A percentile compares a stretch with the other conserved stretches of the same genome.
phyloP scores from a whole-genome alignment of 371 early-diverging fungal genomes.

The Rhizopus stolonifer region DNA sequence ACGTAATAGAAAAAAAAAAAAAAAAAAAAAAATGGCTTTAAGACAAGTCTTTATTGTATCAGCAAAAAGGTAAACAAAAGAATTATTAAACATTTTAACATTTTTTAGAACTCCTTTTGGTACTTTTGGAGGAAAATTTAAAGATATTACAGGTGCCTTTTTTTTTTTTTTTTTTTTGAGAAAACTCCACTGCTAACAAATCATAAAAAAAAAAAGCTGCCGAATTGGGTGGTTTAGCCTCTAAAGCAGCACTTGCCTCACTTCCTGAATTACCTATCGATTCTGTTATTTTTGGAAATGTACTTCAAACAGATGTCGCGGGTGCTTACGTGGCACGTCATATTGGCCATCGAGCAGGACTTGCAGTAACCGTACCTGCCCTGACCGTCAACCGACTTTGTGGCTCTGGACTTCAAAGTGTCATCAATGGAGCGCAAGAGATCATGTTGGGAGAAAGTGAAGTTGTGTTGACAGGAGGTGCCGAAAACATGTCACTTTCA shows the following conservation, averaged over 20 bases:
- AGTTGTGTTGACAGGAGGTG: conserved; percentile 88
- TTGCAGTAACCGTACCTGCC: conserved; percentile 82
- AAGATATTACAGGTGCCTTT: conserved; percentile 68
- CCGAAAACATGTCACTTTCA: conserved; percentile 93
- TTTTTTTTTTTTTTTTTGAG: too few species aligned
- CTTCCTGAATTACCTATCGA: conserved; percentile 79
- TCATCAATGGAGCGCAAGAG: conserved; percentile 92
- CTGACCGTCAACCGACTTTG: conserved; percentile 94
- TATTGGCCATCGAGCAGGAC: conserved; percentile 84
- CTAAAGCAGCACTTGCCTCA: conserved; percentile 81
- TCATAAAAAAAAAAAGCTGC: too few species aligned
- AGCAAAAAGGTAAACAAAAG: conserved; percentile 36
- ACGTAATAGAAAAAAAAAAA: background rate
- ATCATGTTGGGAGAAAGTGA: conserved; percentile 82
- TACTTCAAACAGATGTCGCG: conserved; percentile 79
- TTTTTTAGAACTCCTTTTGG: conserved; percentile 75
- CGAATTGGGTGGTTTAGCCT: conserved; percentile 91
- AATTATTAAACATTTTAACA: too few species aligned
- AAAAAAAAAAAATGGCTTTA: conserved; percentile 33
- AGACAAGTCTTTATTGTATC: conserved; percentile 49
- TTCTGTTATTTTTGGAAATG: conserved; percentile 95
- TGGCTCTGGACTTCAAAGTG: conserved; percentile 94
- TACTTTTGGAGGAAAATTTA: conserved; percentile 86
- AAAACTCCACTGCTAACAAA: too few species aligned
- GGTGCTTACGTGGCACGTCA: conserved; percentile 94